Percentiles rank a stretch among this genome's conserved stretches.
phyloP scores from a whole-genome alignment of 305 asterid species.

The Solanum hybrid region DNA sequence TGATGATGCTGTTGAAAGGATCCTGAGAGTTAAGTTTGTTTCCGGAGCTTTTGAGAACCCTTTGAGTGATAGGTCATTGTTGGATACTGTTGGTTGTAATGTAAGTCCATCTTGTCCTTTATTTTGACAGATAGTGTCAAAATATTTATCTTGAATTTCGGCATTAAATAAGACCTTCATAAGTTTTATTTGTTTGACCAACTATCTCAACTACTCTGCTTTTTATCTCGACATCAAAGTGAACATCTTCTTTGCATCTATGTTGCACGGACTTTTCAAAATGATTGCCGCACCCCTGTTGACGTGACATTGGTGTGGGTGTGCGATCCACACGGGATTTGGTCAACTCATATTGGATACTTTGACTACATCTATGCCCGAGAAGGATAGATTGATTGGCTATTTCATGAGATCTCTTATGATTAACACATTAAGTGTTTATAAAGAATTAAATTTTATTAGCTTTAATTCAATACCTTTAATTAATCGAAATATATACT shows the following conservation, averaged over 20 bases:
- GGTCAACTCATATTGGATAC: background rate
- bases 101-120: slow-evolving; percentile 25
- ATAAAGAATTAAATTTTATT: background rate
- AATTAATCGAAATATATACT: background rate
- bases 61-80: slow-evolving; percentile 45
- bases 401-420: background rate
- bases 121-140: background rate
- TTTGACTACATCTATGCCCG: background rate
- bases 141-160: background rate
- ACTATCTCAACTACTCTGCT: background rate
- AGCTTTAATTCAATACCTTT: background rate
- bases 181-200: background rate
- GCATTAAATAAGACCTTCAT: background rate
- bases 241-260: background rate
- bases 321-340: background rate
- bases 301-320: background rate
- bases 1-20: slow-evolving; percentile 85
- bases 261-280: background rate
- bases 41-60: slow-evolving; percentile 85
- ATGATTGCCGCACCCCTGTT: background rate
- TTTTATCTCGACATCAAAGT: background rate
- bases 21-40: slow-evolving; percentile 76
- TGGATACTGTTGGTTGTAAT: slow-evolving; percentile 56
- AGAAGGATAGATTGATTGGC: background rate
- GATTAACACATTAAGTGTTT: background rate